A percentile compares a stretch with the other conserved stretches of the same genome.
Evolutionary conservation across 2,329 filamentous ascomycete species (phyloP).

Genomic region (Fusarium kyushuense): DNA sequence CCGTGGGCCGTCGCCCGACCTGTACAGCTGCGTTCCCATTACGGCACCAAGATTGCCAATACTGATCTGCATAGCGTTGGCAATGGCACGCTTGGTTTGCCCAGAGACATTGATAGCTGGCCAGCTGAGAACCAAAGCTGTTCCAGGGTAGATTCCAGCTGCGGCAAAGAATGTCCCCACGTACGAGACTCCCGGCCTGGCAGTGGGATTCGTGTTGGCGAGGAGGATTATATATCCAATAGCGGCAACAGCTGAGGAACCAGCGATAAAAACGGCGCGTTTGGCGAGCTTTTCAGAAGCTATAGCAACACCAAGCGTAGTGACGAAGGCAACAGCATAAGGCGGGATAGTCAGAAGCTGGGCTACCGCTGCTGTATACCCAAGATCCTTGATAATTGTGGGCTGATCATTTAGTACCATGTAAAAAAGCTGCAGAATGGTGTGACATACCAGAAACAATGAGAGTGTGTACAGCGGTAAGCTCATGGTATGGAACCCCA

Average conservation of each 20-base stretch:
- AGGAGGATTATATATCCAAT: constrained; percentile 74
- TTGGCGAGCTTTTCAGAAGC: constrained; percentile 68
- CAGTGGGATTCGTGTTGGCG: constrained; percentile 59
- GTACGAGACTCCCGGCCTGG: constrained; percentile 68
- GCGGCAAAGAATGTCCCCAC: constrained; percentile 72
- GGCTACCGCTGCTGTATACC: constrained; percentile 64
- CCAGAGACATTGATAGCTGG: constrained; percentile 78
- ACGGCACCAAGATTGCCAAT: constrained; percentile 78
- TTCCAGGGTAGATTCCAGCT: constrained; percentile 75
- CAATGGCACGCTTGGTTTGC: constrained; percentile 76
- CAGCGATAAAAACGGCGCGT: constrained; percentile 73
- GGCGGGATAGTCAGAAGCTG: constrained; percentile 73
- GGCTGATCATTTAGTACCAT: constrained; percentile 48
- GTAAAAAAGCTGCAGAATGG: accelerated
- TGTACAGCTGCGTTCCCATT: constrained; percentile 76
- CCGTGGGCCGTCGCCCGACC: constrained; percentile 67
- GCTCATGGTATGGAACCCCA: constrained; percentile 79
- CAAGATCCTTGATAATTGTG: constrained; percentile 66
- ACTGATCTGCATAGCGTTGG: constrained; percentile 78
- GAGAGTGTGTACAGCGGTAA: constrained; percentile 70
- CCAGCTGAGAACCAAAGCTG: constrained; percentile 74
- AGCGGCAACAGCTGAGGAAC: constrained; percentile 65
- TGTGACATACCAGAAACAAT: constrained; percentile 61
- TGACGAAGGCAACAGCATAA: constrained; percentile 71
- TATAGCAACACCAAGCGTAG: constrained; percentile 69